These are phyloP conservation scores for Neospora caninum DNA, from an alignment of 169 alveolate genomes.

Conservation along the genomic window DNA sequence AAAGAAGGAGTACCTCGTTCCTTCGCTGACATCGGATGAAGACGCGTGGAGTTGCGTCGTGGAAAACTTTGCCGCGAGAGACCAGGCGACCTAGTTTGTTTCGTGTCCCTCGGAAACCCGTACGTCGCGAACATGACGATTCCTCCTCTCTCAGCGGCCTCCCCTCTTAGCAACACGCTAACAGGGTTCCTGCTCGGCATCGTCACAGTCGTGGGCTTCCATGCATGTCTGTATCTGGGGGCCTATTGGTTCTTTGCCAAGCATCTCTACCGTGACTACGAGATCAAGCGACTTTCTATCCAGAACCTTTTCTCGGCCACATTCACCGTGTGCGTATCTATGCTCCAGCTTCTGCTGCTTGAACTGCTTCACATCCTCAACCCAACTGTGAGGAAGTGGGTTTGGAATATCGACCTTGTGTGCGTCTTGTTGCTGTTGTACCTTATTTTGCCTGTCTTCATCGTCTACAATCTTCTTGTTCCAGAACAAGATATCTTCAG, in stretches of 20 bases:
- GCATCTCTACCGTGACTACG: constrained; percentile 63
- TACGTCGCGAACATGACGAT: constrained; percentile 34
- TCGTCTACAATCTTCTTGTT: constrained; percentile 41
- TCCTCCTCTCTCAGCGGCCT: constrained; percentile 58
- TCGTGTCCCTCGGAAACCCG: not conserved
- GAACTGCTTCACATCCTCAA: constrained; percentile 63
- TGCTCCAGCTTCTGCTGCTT: constrained; percentile 65
- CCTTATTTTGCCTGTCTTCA: constrained; percentile 51
- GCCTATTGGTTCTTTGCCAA: constrained; percentile 63
- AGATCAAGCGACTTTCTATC: constrained; percentile 47
- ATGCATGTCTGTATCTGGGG: constrained; percentile 50
- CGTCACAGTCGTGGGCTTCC: constrained; percentile 51
- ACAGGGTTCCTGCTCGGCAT: constrained; percentile 49
- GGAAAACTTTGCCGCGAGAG: too few species aligned
- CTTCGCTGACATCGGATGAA: not conserved
- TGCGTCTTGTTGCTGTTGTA: constrained; percentile 55
- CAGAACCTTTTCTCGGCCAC: constrained; percentile 60
- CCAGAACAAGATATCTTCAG: constrained; percentile 36
- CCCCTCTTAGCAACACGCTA: constrained; percentile 53
- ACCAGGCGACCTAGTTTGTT: too few species aligned
- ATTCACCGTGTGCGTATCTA: constrained; percentile 57
- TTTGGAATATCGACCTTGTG: constrained; percentile 57
- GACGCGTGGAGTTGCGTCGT: too few species aligned
- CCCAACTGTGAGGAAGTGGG: constrained; percentile 42
- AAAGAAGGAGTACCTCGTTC: not conserved